Percentiles rank a stretch among this genome's conserved stretches.
Evolutionary conservation across 371 early-diverging fungal species (phyloP).

Genomic region (Neoconidiobolus thromboides): DNA sequence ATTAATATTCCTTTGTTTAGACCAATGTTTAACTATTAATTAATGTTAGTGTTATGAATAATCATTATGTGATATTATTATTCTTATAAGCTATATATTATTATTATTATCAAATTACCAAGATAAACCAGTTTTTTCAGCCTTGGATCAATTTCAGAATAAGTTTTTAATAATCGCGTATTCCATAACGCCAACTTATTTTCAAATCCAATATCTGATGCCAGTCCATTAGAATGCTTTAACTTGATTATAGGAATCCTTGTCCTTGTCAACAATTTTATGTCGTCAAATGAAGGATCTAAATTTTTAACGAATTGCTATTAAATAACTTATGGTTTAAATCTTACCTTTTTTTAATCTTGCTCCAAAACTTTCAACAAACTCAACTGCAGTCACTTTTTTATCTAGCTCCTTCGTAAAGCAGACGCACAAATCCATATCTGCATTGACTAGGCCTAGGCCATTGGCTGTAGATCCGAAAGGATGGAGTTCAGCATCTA

Average conservation of each 20-base stretch:
- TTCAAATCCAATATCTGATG: slow-evolving; percentile 65
- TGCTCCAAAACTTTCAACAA: slow-evolving; percentile 16
- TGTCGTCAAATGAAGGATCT: slow-evolving; percentile 11
- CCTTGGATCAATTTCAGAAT: slow-evolving; percentile 49
- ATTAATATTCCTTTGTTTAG: slow-evolving; percentile 40
- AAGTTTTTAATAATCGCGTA: slow-evolving; percentile 45
- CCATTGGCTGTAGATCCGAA: slow-evolving; percentile 20
- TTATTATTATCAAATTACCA: no score
- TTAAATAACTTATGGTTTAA: background rate
- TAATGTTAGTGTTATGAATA: no score
- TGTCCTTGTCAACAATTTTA: slow-evolving; percentile 16
- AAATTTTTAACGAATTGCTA: background rate
- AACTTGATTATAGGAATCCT: slow-evolving; percentile 28
- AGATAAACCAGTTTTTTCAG: slow-evolving; percentile 35
- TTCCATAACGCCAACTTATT: slow-evolving; percentile 55
- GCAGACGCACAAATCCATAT: slow-evolving; percentile 19
- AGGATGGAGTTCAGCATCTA: slow-evolving; percentile 8
- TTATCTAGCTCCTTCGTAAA: background rate
- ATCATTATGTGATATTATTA: no score
- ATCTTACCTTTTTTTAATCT: slow-evolving; percentile 10
- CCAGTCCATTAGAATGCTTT: slow-evolving; percentile 16
- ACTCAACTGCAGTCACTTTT: slow-evolving; percentile 14
- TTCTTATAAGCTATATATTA: no score
- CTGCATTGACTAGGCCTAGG: slow-evolving; percentile 17
- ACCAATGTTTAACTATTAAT: slow-evolving; percentile 47